These are phyloP conservation scores for Carex kokanica DNA, from an alignment of 176 grass and related monocot species.

Conservation along the genomic window DNA sequence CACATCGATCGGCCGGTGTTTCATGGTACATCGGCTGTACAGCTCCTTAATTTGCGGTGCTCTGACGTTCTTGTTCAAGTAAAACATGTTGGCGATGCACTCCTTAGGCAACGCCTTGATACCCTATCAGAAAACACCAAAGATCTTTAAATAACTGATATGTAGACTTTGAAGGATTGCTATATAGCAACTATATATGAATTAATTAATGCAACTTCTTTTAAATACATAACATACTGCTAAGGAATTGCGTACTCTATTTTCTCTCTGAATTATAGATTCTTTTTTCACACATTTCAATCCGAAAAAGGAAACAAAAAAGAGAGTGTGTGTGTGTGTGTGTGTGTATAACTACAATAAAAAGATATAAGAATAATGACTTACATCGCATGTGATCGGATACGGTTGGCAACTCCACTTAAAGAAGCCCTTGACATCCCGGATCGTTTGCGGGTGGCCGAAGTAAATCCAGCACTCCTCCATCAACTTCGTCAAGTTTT, in stretches of 20 bases:
- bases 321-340: too few relatives aligned
- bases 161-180: not conserved
- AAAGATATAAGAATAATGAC: not conserved
- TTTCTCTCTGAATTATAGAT: too few relatives aligned
- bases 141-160: not conserved
- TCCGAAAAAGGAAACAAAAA: too few relatives aligned
- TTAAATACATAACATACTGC: too few relatives aligned
- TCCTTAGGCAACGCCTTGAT: not conserved
- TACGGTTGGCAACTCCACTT: conserved; percentile 24
- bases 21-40: not conserved
- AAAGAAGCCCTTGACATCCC: conserved; percentile 3
- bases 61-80: conserved; percentile 6
- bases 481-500: not conserved
- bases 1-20: not conserved
- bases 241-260: not conserved
- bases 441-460: not conserved
- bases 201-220: too few relatives aligned
- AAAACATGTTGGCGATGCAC: not conserved
- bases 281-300: too few relatives aligned
- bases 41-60: not conserved
- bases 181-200: too few relatives aligned
- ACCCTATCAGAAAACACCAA: not conserved
- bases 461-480: not conserved
- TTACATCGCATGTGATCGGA: conserved; percentile 9
- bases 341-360: too few relatives aligned